Evolutionary conservation across 202 grass and related monocot species (phyloP).

Genomic region (Eragrostis tef): DNA sequence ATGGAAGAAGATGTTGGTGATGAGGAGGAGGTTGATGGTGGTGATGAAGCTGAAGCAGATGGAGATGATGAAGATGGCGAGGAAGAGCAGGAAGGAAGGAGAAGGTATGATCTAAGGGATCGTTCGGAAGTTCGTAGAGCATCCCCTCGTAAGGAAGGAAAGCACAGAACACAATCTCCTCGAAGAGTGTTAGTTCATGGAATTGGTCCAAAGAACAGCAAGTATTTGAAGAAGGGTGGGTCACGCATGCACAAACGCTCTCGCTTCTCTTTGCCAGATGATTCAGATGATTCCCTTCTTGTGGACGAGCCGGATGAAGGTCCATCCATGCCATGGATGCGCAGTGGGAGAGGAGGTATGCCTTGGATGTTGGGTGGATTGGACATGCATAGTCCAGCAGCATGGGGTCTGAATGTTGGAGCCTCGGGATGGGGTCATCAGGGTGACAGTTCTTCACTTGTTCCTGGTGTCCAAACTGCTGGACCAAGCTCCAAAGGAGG

Average conservation of each 20-base stretch:
- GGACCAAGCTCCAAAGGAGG: slow-evolving; percentile 99
- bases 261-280: slow-evolving; percentile 80
- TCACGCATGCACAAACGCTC: slow-evolving; percentile 85
- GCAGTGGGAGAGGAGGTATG: slow-evolving; percentile 65
- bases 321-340: slow-evolving; percentile 79
- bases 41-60: slow-evolving; percentile 83
- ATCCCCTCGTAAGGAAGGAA: slow-evolving; percentile 77
- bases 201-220: slow-evolving; percentile 67
- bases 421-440: slow-evolving; percentile 96
- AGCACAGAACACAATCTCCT: slow-evolving; percentile 71
- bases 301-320: slow-evolving; percentile 89
- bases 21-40: slow-evolving; percentile 80
- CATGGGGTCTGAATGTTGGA: slow-evolving; percentile 93
- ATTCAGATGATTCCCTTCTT: slow-evolving; percentile 99
- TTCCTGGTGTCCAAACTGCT: slow-evolving; percentile 84
- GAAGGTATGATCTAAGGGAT: slow-evolving; percentile 89
- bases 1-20: slow-evolving; percentile 70
- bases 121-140: slow-evolving; percentile 81
- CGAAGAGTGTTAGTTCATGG: slow-evolving; percentile 88
- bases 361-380: slow-evolving; percentile 84
- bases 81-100: slow-evolving; percentile 90
- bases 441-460: slow-evolving; percentile 66
- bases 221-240: slow-evolving; percentile 90
- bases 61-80: slow-evolving; percentile 94
- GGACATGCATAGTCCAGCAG: slow-evolving; percentile 80